A percentile compares a stretch with the other conserved stretches of the same genome.
Evolutionary conservation across 2,329 filamentous ascomycete genomes (phyloP).

Genomic region (Microthyrium microscopicum): DNA sequence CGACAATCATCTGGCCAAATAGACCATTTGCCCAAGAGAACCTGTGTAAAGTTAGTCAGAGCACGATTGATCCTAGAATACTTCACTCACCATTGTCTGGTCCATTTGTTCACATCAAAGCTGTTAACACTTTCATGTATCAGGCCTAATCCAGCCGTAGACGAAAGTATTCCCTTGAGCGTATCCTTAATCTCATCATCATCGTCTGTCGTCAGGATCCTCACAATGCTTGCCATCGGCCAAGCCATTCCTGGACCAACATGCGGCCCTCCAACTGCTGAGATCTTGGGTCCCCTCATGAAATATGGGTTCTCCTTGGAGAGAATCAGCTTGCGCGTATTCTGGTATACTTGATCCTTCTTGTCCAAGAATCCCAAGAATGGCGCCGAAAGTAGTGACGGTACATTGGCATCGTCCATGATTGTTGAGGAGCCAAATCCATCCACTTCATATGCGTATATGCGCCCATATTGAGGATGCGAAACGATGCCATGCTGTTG

Average conservation of each 20-base stretch:
- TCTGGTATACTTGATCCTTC: conserved; percentile 26
- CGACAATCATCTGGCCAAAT: conserved; percentile 33
- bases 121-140: conserved; percentile 36
- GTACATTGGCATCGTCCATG: conserved; percentile 60
- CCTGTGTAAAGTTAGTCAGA: conserved; percentile 13
- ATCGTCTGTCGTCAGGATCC: conserved; percentile 32
- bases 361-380: conserved; percentile 40
- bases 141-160: conserved; percentile 30
- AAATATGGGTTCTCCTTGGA: conserved; percentile 31
- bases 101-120: conserved; percentile 29
- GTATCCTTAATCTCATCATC: conserved; percentile 29
- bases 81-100: conserved; percentile 28
- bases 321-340: conserved; percentile 29
- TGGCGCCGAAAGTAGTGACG: conserved; percentile 47
- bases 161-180: conserved; percentile 28
- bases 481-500: conserved; percentile 25
- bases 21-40: conserved; percentile 36
- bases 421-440: conserved; percentile 33
- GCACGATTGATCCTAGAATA: background rate
- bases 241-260: conserved; percentile 29
- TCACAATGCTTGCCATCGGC: conserved; percentile 35
- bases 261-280: conserved; percentile 32
- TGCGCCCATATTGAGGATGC: conserved; percentile 19
- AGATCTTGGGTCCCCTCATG: conserved; percentile 32
- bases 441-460: conserved; percentile 34